phyloP scores from a whole-genome alignment of 2,329 filamentous ascomycete species.

The Cephalotrichum gorgonifer region DNA sequence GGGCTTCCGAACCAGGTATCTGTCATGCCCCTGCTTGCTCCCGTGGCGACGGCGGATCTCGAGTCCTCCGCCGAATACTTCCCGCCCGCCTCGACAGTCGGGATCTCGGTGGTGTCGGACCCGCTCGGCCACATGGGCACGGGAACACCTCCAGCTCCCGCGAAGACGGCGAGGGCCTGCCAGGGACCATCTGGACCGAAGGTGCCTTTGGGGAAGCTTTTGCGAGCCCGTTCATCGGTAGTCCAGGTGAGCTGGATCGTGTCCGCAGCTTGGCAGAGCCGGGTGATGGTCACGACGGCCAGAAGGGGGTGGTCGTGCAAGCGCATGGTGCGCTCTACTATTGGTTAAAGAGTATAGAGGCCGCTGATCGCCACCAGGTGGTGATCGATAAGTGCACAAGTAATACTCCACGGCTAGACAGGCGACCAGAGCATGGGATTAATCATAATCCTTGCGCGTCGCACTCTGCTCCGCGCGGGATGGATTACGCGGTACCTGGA shows the following conservation, averaged over 20 bases:
- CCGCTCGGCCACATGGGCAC: background rate
- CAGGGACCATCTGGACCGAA: conserved; percentile 1
- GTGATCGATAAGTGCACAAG: no score
- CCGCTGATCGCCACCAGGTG: no score
- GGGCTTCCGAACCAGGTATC: background rate
- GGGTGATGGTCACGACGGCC: background rate
- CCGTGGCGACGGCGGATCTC: background rate
- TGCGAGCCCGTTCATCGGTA: background rate
- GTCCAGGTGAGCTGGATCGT: background rate
- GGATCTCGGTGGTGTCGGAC: background rate
- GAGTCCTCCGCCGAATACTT: background rate
- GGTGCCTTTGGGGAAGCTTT: background rate
- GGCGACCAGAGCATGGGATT: no score
- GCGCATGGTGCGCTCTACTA: background rate
- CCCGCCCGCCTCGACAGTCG: background rate
- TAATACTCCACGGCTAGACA: no score
- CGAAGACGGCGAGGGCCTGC: background rate
- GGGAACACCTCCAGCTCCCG: background rate
- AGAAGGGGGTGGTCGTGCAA: background rate
- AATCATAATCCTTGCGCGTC: no score
- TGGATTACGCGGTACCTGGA: no score
- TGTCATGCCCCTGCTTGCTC: background rate
- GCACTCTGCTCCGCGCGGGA: no score
- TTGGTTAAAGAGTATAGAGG: no score
- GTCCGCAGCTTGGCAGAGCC: background rate